Evolutionary conservation across 1,284 basidiomycete species (phyloP).

Genomic region (Moesziomyces antarcticus): DNA sequence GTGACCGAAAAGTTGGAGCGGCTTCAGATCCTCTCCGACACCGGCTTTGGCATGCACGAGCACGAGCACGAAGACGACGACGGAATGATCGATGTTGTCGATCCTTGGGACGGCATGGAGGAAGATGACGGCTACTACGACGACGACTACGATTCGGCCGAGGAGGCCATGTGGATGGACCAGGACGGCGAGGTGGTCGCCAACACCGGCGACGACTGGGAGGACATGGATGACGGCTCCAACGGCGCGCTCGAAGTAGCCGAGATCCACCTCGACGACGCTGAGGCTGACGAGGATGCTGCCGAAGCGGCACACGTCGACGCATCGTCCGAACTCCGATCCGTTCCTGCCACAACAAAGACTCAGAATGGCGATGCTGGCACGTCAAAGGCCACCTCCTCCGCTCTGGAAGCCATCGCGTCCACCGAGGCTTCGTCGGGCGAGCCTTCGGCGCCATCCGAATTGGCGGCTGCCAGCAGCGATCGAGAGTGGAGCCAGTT

Average conservation of each 20-base stretch:
- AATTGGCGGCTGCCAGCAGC: slow-evolving; percentile 20
- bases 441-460: slow-evolving; percentile 19
- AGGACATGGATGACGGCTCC: slow-evolving; percentile 48
- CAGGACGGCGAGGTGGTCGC: slow-evolving; percentile 56
- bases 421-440: not conserved
- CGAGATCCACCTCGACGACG: slow-evolving; percentile 30
- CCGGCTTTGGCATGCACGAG: slow-evolving; percentile 47
- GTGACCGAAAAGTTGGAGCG: slow-evolving; percentile 53
- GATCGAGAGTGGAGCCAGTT: slow-evolving; percentile 43
- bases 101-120: slow-evolving; percentile 23
- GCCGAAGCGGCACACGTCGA: slow-evolving; percentile 6
- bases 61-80: slow-evolving; percentile 25
- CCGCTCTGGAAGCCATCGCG: slow-evolving; percentile 21
- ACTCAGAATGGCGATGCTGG: not conserved
- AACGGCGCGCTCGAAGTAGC: slow-evolving; percentile 21
- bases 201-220: slow-evolving; percentile 53
- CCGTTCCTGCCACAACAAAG: not conserved
- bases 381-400: not conserved
- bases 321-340: not conserved
- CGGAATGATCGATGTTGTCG: slow-evolving; percentile 3
- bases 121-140: slow-evolving; percentile 19
- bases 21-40: slow-evolving; percentile 46
- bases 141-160: slow-evolving; percentile 17
- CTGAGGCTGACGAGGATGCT: slow-evolving; percentile 8
- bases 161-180: slow-evolving; percentile 45